Evolutionary conservation across 305 asterid species (phyloP), one percentile per base, ranked within the genome.

Genomic region (Rubia occidens): DNA sequence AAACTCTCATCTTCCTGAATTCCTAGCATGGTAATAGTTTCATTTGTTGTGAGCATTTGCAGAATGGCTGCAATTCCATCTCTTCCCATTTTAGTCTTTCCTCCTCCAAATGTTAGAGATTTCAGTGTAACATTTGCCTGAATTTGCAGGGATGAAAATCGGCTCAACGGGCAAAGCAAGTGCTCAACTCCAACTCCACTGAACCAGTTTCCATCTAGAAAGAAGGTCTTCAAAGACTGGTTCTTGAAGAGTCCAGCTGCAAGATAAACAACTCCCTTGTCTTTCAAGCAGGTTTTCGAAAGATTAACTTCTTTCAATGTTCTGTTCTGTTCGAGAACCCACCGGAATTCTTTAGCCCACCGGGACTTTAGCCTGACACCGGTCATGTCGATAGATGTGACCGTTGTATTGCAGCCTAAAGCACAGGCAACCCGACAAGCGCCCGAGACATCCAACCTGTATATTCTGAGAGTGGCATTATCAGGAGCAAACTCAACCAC

Each of bases 241-340:
- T 91, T 91, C 72, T 86, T 89, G 68, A 89, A 89, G 1, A 89
- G 93, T 8, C 96, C 95, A 17, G 98, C 96, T 37, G 96, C 96
- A 29, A 92, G 76, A 62, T 92, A 92, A 3, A 86, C 77, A 29
- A 82, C 87, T 29, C 89, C 88, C 82, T 89, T 89, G 78, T 89
- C 87, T 66, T 88, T 88, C 7, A 92, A 68, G 72, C 85, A 32
- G 35, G 96, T 84, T 42, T 75, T 80, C 0, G 96, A 85, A 82
- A 92, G 62, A 29, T 79, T 81, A 35, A 83, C 88, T 74, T 84
- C 95, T 79, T 79, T 89, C 4, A 51, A 85, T 85, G 69, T 70
- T 84, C 26, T 73, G 79, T 92, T 92, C 80, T 88, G 98, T 74
- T 92, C 96, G 17, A 92, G 78, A 29, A 88, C 93, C 88, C 84